These are phyloP conservation scores for Talaromyces amestolkiae DNA, from an alignment of 2,329 filamentous ascomycete species.

Conservation along the genomic window DNA sequence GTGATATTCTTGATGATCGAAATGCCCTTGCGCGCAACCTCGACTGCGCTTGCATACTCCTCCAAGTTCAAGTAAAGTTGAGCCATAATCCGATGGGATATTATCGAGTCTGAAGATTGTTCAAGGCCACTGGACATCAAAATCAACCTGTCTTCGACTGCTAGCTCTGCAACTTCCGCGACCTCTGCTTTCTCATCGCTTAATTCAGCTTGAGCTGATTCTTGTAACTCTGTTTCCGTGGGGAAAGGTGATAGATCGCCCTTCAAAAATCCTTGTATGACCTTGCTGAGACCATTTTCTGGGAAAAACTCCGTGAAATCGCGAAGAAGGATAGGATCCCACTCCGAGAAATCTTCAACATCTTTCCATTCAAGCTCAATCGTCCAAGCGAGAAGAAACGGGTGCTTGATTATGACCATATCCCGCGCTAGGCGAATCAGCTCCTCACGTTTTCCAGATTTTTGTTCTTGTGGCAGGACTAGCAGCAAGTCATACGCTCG, in stretches of 20 bases:
- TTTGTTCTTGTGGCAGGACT: conserved; percentile 65
- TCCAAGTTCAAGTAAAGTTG: conserved; percentile 82
- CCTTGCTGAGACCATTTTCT: conserved; percentile 74
- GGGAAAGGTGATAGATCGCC: conserved; percentile 84
- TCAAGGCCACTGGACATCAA: conserved; percentile 75
- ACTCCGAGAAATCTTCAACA: conserved; percentile 67
- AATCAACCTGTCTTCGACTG: conserved; percentile 73
- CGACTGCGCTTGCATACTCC: conserved; percentile 78
- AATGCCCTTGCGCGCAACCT: conserved; percentile 73
- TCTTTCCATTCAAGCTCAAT: conserved; percentile 89
- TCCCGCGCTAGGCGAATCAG: conserved; percentile 77
- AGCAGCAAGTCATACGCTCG: conserved; percentile 76
- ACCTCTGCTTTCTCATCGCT: conserved; percentile 32
- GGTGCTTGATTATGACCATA: conserved; percentile 95
- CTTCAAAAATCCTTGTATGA: conserved; percentile 76
- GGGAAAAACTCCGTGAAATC: conserved; percentile 84
- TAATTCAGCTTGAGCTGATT: conserved; percentile 53
- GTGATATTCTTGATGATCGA: conserved; percentile 60
- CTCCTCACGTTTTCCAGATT: conserved; percentile 67
- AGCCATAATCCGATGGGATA: conserved; percentile 79
- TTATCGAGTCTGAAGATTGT: conserved; percentile 63
- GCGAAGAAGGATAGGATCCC: conserved; percentile 73
- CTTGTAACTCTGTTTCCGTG: conserved; percentile 41
- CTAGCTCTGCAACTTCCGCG: conserved; percentile 54
- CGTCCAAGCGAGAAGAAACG: conserved; percentile 85